Evolutionary conservation across 2,329 filamentous ascomycete species (phyloP), one percentile per base, ranked within the genome.

Genomic region (Fusarium sp.): DNA sequence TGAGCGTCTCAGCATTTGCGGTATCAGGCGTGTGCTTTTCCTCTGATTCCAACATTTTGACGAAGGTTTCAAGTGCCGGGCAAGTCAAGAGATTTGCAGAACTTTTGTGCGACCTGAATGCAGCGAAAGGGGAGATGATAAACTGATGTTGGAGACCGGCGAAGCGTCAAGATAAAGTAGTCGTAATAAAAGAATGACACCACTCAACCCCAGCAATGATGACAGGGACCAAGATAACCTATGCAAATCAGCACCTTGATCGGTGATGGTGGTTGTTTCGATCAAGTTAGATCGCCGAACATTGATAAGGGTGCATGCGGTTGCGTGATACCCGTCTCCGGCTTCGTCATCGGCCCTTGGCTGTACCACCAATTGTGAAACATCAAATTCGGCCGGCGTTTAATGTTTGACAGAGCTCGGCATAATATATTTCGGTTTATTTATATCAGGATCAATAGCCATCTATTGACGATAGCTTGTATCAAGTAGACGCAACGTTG

Each of bases 201-300:
- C 60, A 60, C 41, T 22, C 12, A 26, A 48, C 60, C 60, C 60
- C 41, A 47, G 60, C 20, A 60, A 62, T 62, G 60, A 42, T 61
- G 55, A 41, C 24, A 42, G 1, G 26, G 18, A 4, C 31, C 33
- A 39, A 45, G 61, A 67, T 59, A 53, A 3, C 24, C 22, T 44
- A 6, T 65, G 38, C 12, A 30, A 26, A 58, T 47, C 14, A 39
- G 26, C 7, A 51, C 16, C 61, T 59, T 33, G 28, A 45, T 60
- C 38, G 51, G 64, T 53, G 3, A 58, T 30, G 33, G 41, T 30
- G 35, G 20, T 28, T 60, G 13, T 26, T 59, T 39, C 14, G 5
- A 35, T 60, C 36, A 33, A 35, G 60, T 42, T 39, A 45, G 31
- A 41, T 60, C 15, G 33, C 44, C 33, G 39, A 47, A 4, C 12